Evolutionary conservation across 306 rosid genomes (phyloP).

Genomic region (Biancaea sappan): DNA sequence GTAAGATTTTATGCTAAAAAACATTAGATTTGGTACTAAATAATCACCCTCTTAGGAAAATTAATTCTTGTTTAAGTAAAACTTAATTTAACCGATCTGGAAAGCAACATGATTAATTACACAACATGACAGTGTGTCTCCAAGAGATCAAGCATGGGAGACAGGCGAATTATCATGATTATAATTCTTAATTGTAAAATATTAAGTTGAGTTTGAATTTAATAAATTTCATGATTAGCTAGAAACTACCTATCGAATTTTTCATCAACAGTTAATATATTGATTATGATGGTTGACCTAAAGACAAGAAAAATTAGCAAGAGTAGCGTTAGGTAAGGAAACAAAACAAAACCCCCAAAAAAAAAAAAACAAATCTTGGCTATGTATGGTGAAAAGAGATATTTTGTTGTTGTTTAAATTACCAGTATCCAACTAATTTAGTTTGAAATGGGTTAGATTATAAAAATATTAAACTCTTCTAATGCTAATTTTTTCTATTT

Average conservation of each 20-base stretch:
- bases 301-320: constrained; percentile 13
- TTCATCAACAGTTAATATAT: background rate
- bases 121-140: background rate
- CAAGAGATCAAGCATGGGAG: background rate
- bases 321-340: background rate
- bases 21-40: background rate
- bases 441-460: too few species aligned
- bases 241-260: background rate
- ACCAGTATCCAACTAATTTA: too few species aligned
- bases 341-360: too few species aligned
- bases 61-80: too few species aligned
- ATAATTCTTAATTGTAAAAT: background rate
- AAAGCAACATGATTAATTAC: background rate
- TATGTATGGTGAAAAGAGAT: background rate
- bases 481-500: too few species aligned
- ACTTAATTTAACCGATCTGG: too few species aligned
- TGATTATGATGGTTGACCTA: background rate
- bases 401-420: too few species aligned
- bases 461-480: too few species aligned
- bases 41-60: constrained; percentile 26
- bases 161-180: background rate
- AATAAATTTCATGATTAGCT: too few species aligned
- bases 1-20: constrained; percentile 18
- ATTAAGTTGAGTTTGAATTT: background rate
- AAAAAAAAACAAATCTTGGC: background rate